These are phyloP conservation scores for Pochonia chlamydosporia DNA, from an alignment of 2,329 filamentous ascomycete species.

Conservation along the genomic window DNA sequence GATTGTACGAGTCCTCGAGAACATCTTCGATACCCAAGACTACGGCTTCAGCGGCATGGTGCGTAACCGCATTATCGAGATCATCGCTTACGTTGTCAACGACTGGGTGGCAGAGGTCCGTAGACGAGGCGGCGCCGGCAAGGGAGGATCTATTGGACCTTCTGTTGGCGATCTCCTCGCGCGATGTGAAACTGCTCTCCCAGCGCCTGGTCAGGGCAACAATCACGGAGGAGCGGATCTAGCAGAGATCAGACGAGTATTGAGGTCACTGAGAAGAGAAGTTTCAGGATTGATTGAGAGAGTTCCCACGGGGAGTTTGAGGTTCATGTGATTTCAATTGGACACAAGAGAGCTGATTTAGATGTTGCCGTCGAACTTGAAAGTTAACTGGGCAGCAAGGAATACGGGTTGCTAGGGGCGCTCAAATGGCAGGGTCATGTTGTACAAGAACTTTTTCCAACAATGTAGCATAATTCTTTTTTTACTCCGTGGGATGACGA, in stretches of 20 bases:
- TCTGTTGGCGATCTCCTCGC: conserved; percentile 46
- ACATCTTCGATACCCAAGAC: conserved; percentile 53
- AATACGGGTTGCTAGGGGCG: conserved; percentile 1
- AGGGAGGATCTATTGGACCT: conserved; percentile 31
- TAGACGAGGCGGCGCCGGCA: conserved; percentile 36
- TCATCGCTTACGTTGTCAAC: conserved; percentile 44
- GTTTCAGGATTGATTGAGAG: conserved; percentile 39
- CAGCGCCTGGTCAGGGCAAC: conserved; percentile 30
- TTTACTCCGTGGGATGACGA: background rate
- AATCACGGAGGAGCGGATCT: conserved; percentile 42
- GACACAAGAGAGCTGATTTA: background rate
- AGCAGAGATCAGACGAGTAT: conserved; percentile 34
- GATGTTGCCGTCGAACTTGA: conserved; percentile 1
- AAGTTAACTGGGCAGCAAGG: background rate
- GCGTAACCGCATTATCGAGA: conserved; percentile 47
- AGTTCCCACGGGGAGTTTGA: conserved; percentile 34
- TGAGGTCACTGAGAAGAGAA: conserved; percentile 37
- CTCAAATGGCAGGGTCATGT: conserved; percentile 7
- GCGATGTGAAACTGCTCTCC: conserved; percentile 41
- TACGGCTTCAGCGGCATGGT: conserved; percentile 49
- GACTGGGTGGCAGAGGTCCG: conserved; percentile 45
- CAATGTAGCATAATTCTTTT: conserved; percentile 8
- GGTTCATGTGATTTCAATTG: conserved; percentile 34
- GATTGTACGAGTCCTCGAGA: conserved; percentile 50
- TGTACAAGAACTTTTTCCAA: conserved; percentile 3